Evolutionary conservation across 352 stramenopile species (phyloP).

Genomic region (Pythium volutum): DNA sequence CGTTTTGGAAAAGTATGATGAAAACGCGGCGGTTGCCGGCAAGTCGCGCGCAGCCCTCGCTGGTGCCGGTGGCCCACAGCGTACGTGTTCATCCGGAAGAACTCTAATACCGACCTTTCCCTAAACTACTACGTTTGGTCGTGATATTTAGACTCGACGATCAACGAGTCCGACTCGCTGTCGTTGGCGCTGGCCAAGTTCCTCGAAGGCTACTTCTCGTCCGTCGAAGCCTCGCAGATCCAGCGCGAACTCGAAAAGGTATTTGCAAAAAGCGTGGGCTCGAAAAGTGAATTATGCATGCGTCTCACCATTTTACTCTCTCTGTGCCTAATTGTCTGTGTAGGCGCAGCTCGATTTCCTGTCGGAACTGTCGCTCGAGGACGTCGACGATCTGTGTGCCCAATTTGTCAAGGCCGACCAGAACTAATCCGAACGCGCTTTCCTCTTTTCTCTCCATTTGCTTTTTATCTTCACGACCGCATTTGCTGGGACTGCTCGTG

Average conservation of each 20-base stretch:
- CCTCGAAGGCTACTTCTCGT: constrained; percentile 58
- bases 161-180: constrained; percentile 39
- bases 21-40: not conserved
- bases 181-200: constrained; percentile 60
- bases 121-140: not conserved
- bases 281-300: no score
- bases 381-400: constrained; percentile 68
- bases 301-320: not conserved
- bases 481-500: constrained; percentile 37
- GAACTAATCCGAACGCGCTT: constrained; percentile 5
- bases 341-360: constrained; percentile 57
- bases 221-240: constrained; percentile 53
- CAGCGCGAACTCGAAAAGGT: constrained; percentile 66
- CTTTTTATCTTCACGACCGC: not conserved
- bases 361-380: constrained; percentile 53
- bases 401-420: constrained; percentile 41
- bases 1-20: constrained; percentile 22
- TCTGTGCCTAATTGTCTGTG: no score
- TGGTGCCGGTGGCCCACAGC: constrained; percentile 1
- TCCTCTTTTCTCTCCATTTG: not conserved
- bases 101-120: not conserved
- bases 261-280: no score
- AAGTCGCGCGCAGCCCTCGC: not conserved
- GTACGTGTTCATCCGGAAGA: constrained; percentile 2
- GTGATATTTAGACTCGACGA: constrained; percentile 20